Conservation (phyloP, 768 basidiomycete species). For the Leccinum incarnatum region DNA sequence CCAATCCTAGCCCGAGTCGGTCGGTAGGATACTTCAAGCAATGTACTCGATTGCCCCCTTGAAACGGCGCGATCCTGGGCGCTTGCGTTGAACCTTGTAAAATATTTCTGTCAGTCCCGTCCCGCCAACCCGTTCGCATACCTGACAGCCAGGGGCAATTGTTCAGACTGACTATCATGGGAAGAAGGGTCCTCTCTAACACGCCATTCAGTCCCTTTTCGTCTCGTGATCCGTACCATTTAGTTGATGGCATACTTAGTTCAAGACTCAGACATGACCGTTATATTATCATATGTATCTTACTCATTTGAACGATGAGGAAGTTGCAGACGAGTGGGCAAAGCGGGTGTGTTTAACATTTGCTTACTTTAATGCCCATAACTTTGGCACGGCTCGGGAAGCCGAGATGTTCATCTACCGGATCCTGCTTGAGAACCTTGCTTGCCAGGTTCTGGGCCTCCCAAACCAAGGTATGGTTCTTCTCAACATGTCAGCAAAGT, state of each 20-base stretch:
- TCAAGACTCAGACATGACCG: not conserved
- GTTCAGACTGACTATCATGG: not conserved
- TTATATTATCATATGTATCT: not conserved
- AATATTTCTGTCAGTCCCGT: not conserved
- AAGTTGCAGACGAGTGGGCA: not conserved
- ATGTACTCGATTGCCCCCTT: not conserved
- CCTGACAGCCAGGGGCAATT: not conserved
- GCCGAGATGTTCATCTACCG: slow-evolving; percentile 5
- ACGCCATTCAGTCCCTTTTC: not conserved
- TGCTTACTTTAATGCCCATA: slow-evolving; percentile 8
- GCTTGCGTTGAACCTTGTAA: not conserved
- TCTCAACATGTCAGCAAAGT: slow-evolving; percentile 12
- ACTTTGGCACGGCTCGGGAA: slow-evolving; percentile 6
- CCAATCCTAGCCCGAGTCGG: slow-evolving; percentile 1
- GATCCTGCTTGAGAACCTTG: slow-evolving; percentile 22
- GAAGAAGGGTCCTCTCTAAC: not conserved
- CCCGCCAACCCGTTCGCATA: not conserved
- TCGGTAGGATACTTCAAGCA: not conserved
- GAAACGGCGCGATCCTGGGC: not conserved
- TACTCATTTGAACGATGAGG: not conserved
- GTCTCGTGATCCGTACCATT: slow-evolving; percentile 6
- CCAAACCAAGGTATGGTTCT: slow-evolving; percentile 13
- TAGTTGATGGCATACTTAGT: not conserved
- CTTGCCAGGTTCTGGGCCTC: slow-evolving; percentile 13
- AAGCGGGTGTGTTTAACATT: not conserved